phyloP scores from a whole-genome alignment of 2,329 filamentous ascomycete species.

The Gaeumannomyces tritici region DNA sequence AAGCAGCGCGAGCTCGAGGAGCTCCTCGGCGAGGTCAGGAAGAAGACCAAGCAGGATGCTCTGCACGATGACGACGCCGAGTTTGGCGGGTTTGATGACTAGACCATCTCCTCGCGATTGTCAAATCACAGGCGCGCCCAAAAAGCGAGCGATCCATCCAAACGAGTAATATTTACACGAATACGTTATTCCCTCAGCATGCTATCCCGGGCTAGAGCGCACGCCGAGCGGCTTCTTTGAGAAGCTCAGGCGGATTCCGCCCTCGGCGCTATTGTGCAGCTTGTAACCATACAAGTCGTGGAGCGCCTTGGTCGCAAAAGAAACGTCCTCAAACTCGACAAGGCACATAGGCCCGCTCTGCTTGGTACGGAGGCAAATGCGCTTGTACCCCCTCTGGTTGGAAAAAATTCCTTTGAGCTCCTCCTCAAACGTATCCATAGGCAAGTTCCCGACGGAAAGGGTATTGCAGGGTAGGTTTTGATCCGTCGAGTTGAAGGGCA shows the following conservation, averaged over 20 bases:
- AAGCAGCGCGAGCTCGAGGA: conserved; percentile 53
- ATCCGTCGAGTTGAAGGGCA: conserved; percentile 86
- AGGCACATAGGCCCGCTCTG: conserved; percentile 97
- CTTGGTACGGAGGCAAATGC: conserved; percentile 90
- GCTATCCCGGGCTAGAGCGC: conserved; percentile 68
- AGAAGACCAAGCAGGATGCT: conserved; percentile 35
- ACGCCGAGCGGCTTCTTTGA: conserved; percentile 96
- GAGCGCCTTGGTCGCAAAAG: conserved; percentile 83
- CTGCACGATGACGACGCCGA: conserved; percentile 39
- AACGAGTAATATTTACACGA: not conserved
- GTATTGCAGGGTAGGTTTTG: conserved; percentile 98
- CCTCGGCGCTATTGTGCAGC: conserved; percentile 86
- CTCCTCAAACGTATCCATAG: conserved; percentile 85
- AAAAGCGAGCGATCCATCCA: too few species aligned
- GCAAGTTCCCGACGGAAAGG: conserved; percentile 93
- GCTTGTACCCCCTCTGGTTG: conserved; percentile 88
- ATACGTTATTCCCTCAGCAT: not conserved
- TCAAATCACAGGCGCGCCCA: too few species aligned
- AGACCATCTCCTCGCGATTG: not conserved
- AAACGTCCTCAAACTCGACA: conserved; percentile 92
- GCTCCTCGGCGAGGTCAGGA: conserved; percentile 55
- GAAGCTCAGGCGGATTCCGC: conserved; percentile 90
- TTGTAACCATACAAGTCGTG: conserved; percentile 81
- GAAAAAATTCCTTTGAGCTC: conserved; percentile 91
- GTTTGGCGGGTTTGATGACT: conserved; percentile 51